These are phyloP conservation scores for Arachis hypogaea DNA, from an alignment of 306 rosid genomes.

Conservation along the genomic window DNA sequence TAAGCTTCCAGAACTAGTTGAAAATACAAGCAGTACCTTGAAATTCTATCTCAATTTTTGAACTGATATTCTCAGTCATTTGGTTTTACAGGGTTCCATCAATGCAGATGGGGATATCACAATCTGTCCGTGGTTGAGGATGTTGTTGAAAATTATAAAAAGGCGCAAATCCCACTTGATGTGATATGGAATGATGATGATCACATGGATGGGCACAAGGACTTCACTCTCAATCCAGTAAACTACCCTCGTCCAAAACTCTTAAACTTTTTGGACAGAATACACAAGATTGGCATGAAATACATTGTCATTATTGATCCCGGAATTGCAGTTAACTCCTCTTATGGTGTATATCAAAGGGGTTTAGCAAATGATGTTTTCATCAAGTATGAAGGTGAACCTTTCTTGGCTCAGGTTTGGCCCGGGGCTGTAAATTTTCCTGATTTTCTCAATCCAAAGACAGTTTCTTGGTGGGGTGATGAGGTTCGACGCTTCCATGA, in stretches of 20 bases:
- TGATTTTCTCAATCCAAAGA: slow-evolving; percentile 89
- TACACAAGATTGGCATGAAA: slow-evolving; percentile 89
- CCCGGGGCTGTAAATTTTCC: slow-evolving; percentile 96
- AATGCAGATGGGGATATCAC: slow-evolving; percentile 99
- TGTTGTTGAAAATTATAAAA: slow-evolving; percentile 82
- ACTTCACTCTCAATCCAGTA: slow-evolving; percentile 72
- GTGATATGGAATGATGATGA: slow-evolving; percentile 98
- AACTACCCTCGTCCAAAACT: slow-evolving; percentile 86
- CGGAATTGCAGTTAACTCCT: slow-evolving; percentile 72
- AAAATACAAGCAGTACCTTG: background rate
- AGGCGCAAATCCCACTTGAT: slow-evolving; percentile 90
- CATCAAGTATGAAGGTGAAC: slow-evolving; percentile 85
- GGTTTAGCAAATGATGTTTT: slow-evolving; percentile 81
- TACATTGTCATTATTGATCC: slow-evolving; percentile 89
- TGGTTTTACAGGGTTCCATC: slow-evolving; percentile 81
- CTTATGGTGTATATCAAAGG: slow-evolving; percentile 82
- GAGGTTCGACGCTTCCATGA: slow-evolving; percentile 91
- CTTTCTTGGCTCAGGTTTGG: slow-evolving; percentile 95
- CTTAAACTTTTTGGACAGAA: slow-evolving; percentile 74
- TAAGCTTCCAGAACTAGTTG: slow-evolving; percentile 17
- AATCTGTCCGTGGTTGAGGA: slow-evolving; percentile 93
- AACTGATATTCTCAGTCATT: slow-evolving; percentile 31
- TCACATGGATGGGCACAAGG: slow-evolving; percentile 92
- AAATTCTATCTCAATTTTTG: background rate
- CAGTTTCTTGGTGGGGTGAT: slow-evolving; percentile 91